These are phyloP conservation scores for Colletotrichum karsti DNA, from an alignment of 2,329 filamentous ascomycete genomes.

Conservation along the genomic window DNA sequence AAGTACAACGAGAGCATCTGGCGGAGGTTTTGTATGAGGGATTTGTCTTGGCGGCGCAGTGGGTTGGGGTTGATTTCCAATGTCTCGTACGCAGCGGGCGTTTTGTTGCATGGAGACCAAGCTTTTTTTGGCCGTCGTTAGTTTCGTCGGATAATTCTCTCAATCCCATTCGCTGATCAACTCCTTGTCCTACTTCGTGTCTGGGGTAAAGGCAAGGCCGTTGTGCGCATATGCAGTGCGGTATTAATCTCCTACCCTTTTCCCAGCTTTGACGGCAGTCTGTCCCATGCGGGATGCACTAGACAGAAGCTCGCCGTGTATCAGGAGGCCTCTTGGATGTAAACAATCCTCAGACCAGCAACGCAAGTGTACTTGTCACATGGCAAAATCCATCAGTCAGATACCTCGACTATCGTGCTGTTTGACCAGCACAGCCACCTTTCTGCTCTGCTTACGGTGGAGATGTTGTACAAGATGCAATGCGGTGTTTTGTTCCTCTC, in stretches of 20 bases:
- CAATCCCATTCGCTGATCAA: not conserved
- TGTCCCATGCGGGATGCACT: not conserved
- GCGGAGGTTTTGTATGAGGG: not conserved
- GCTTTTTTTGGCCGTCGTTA: not conserved
- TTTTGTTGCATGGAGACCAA: not conserved
- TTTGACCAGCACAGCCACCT: not conserved
- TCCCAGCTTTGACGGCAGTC: not conserved
- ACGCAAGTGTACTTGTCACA: slow-evolving; percentile 1
- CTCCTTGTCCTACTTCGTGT: not conserved
- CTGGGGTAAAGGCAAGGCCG: slow-evolving; percentile 3
- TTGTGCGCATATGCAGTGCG: slow-evolving; percentile 11
- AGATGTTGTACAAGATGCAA: not conserved
- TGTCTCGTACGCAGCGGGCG: not conserved
- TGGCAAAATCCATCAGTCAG: not conserved
- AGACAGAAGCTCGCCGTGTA: not conserved
- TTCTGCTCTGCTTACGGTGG: not conserved
- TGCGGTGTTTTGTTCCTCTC: not conserved
- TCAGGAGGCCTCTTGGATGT: slow-evolving; percentile 8
- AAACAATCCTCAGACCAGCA: not conserved
- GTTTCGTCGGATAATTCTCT: not conserved
- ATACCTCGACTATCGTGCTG: not conserved
- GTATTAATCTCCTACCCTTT: slow-evolving; percentile 2
- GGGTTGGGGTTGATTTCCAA: not conserved
- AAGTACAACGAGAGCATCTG: not conserved
- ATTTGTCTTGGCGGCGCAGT: not conserved